phyloP scores from a whole-genome alignment of 2,329 filamentous ascomycete genomes.

The Calonectria pseudoturangicola region DNA sequence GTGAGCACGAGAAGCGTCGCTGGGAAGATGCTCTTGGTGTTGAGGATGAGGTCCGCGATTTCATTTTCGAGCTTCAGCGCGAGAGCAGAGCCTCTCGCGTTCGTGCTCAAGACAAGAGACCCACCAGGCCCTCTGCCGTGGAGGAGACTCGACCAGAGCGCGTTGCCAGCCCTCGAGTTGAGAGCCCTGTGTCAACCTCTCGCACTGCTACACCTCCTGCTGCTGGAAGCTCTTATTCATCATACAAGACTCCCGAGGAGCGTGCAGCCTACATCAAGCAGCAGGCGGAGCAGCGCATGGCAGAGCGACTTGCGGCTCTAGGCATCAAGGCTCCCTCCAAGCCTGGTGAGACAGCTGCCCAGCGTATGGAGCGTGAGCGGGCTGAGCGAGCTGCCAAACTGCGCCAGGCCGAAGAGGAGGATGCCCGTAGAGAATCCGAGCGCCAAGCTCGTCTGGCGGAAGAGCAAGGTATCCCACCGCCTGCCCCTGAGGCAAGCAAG shows the following conservation, averaged over 20 bases:
- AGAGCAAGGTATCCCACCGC: slow-evolving; percentile 80
- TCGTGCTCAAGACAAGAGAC: slow-evolving; percentile 74
- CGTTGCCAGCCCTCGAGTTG: slow-evolving; percentile 66
- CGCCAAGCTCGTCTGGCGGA: slow-evolving; percentile 88
- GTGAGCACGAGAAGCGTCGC: slow-evolving; percentile 91
- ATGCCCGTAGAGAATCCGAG: slow-evolving; percentile 90
- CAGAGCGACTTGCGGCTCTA: slow-evolving; percentile 93
- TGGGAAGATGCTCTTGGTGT: slow-evolving; percentile 98
- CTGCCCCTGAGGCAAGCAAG: slow-evolving; percentile 69
- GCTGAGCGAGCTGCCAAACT: slow-evolving; percentile 91
- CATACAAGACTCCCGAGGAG: slow-evolving; percentile 94
- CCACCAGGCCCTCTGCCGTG: slow-evolving; percentile 63
- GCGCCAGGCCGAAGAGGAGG: slow-evolving; percentile 94
- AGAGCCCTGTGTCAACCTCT: slow-evolving; percentile 72
- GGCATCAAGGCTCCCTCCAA: slow-evolving; percentile 91
- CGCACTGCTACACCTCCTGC: slow-evolving; percentile 68
- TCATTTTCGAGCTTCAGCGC: slow-evolving; percentile 96
- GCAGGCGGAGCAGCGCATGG: slow-evolving; percentile 97
- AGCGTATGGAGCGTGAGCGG: slow-evolving; percentile 91
- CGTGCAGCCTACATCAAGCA: slow-evolving; percentile 97
- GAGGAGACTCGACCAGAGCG: slow-evolving; percentile 66
- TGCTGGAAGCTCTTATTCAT: slow-evolving; percentile 81
- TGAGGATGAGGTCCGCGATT: slow-evolving; percentile 96
- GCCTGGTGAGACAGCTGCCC: slow-evolving; percentile 85
- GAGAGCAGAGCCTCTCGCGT: slow-evolving; percentile 86